Conservation (phyloP, 1,284 basidiomycete species). For the Fomitopsis betulina region DNA sequence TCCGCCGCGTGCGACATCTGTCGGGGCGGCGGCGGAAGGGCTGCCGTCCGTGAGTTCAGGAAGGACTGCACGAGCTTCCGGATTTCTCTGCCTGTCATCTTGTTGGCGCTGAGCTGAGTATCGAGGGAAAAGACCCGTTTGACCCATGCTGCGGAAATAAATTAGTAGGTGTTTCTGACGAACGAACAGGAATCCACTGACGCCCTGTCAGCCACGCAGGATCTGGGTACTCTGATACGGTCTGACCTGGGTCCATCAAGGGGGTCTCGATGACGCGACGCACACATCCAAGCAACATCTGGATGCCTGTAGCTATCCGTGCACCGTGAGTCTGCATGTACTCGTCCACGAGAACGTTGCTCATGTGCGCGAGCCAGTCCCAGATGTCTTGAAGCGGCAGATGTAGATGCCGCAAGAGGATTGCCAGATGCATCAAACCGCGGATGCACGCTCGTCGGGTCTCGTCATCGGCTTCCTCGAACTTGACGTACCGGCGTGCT, state of each 20-base stretch:
- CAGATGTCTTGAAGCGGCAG: slow-evolving; percentile 54
- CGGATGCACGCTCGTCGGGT: slow-evolving; percentile 74
- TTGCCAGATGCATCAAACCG: slow-evolving; percentile 73
- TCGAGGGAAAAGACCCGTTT: slow-evolving; percentile 49
- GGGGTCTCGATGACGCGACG: slow-evolving; percentile 56
- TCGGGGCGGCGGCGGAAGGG: slow-evolving; percentile 42
- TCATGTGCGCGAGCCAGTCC: slow-evolving; percentile 68
- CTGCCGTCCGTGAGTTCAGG: slow-evolving; percentile 52
- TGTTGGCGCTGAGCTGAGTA: slow-evolving; percentile 27
- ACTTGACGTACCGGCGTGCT: slow-evolving; percentile 66
- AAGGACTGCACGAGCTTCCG: slow-evolving; percentile 60
- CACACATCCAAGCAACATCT: slow-evolving; percentile 58
- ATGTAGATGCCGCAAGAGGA: slow-evolving; percentile 59
- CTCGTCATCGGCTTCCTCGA: slow-evolving; percentile 63
- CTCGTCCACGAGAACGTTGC: slow-evolving; percentile 57
- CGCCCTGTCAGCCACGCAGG: slow-evolving; percentile 54
- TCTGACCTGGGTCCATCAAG: slow-evolving; percentile 31
- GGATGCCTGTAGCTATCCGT: slow-evolving; percentile 32
- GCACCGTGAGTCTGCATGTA: slow-evolving; percentile 29
- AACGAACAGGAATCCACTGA: slow-evolving; percentile 31
- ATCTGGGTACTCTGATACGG: slow-evolving; percentile 55
- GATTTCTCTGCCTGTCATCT: slow-evolving; percentile 49
- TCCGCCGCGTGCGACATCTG: slow-evolving; percentile 28
- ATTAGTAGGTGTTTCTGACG: slow-evolving; percentile 5
- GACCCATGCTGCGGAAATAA: slow-evolving; percentile 53